Conservation (phyloP, 805 yeast genomes). For the Jamesozyma piceae region DNA sequence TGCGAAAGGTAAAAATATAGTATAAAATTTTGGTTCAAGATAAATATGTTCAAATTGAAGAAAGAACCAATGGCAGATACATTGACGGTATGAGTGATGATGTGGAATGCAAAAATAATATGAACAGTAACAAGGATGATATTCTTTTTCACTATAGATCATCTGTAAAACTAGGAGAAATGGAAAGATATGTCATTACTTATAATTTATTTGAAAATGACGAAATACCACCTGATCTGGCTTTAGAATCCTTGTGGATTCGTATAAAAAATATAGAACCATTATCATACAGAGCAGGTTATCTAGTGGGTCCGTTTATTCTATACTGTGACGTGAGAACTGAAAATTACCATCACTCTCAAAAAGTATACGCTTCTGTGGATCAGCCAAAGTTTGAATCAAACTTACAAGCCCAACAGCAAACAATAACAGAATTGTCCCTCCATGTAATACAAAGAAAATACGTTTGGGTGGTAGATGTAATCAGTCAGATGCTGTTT, state of each 20-base stretch:
- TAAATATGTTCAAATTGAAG: too few species aligned
- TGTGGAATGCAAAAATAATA: not conserved
- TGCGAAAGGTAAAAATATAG: too few species aligned
- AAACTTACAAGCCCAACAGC: slow-evolving; percentile 59
- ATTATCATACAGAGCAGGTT: slow-evolving; percentile 49
- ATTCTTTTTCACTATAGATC: slow-evolving; percentile 12
- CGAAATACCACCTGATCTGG: slow-evolving; percentile 20
- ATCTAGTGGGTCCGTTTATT: slow-evolving; percentile 67
- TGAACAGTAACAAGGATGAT: not conserved
- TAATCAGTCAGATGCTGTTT: slow-evolving; percentile 62
- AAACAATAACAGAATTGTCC: slow-evolving; percentile 49
- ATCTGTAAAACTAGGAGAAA: slow-evolving; percentile 46
- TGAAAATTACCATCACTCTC: slow-evolving; percentile 43
- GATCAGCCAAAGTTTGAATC: slow-evolving; percentile 74
- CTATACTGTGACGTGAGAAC: slow-evolving; percentile 61
- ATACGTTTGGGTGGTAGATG: slow-evolving; percentile 64
- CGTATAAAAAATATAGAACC: slow-evolving; percentile 53
- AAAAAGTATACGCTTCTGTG: slow-evolving; percentile 51
- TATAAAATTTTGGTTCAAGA: too few species aligned
- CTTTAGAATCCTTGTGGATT: slow-evolving; percentile 37
- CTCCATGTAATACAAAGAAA: slow-evolving; percentile 50
- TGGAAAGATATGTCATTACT: slow-evolving; percentile 45
- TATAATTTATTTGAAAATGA: slow-evolving; percentile 36
- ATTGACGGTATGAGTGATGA: not conserved
- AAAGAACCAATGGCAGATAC: too few species aligned